A percentile compares a stretch with the other conserved stretches of the same genome.
Evolutionary conservation across 768 basidiomycete genomes (phyloP).

Genomic region (Boletus subcaerulescens): DNA sequence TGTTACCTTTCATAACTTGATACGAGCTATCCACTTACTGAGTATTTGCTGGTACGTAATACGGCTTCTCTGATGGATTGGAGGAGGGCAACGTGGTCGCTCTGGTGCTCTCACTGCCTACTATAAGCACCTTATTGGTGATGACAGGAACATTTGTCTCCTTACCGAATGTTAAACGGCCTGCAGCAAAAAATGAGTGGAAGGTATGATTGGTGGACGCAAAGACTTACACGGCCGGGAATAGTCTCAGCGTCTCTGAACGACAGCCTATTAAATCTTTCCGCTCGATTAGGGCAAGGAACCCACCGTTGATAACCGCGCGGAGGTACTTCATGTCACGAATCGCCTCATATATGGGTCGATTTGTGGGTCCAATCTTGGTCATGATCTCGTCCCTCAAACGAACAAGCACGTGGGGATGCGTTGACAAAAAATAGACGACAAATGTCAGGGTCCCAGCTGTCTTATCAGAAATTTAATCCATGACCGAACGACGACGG

Average conservation of each 20-base stretch:
- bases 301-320: slow-evolving; percentile 60
- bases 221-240: slow-evolving; percentile 43
- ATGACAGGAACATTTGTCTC: not conserved
- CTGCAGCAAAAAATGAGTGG: slow-evolving; percentile 12
- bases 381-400: slow-evolving; percentile 55
- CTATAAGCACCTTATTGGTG: not conserved
- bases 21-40: slow-evolving; percentile 12
- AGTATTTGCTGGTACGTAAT: slow-evolving; percentile 42
- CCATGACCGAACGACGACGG: not conserved
- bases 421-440: slow-evolving; percentile 46
- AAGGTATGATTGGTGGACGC: not conserved
- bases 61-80: slow-evolving; percentile 16
- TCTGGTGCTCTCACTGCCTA: slow-evolving; percentile 42
- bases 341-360: slow-evolving; percentile 54
- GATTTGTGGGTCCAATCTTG: slow-evolving; percentile 45
- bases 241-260: slow-evolving; percentile 53
- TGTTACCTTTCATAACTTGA: not conserved
- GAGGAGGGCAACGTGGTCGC: slow-evolving; percentile 45
- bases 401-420: slow-evolving; percentile 44
- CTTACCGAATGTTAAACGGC: slow-evolving; percentile 49
- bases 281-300: not conserved
- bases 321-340: slow-evolving; percentile 61
- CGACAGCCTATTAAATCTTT: not conserved
- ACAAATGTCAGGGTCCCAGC: slow-evolving; percentile 35
- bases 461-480: slow-evolving; percentile 34